Base-by-base conservation (phyloP, 2,329 filamentous ascomycete genomes). In the Xylaria multiplex region DNA sequence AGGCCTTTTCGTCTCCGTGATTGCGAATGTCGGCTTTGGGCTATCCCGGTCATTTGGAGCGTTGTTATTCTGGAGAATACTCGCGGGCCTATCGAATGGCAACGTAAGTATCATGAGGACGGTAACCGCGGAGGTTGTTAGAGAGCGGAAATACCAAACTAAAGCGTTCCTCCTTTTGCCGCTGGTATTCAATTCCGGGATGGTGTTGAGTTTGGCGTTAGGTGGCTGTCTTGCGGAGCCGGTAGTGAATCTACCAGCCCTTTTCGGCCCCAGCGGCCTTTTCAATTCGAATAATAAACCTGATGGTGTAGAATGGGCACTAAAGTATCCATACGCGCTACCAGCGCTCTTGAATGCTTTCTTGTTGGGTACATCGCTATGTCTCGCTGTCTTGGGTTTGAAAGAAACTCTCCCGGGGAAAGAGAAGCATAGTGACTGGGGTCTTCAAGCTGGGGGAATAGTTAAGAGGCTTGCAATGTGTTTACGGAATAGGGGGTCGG, bases 81-180 rank as follows among this genome's bases (percentile, higher is more conserved):
- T 92, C 6, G 89, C 88, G 1, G 91, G 91, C 0, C 80, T 86
- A 11, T 77, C 92, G 55, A 93, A 93, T 75, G 91, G 90, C 1
- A 93, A 92, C 74, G 85, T 92, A 1, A 90, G 90, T 0, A 89
- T 93, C 2, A 90, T 93, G 88, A 81, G 90, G 66, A 92, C 90
- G 6, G 90, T 92, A 85, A 90, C 92, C 52, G 85, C 86, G 1
- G 91, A 93, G 77, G 90, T 91, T 40, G 87, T 93, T 43, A 82
- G 84, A 56, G 90, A 92, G 78, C 91, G 90, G 77, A 90, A 86
- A 81, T 90, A 77, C 66, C 81, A 81, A 68, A 80, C 81, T 6
- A 77, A 79, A 67, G 80, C 81, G 0, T 83, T 82, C 53, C 71
- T 82, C 22, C 73, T 83, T 30, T 69, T 83, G 62, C 81, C 81